Evolutionary conservation across 805 yeast species (phyloP).

Genomic region (Nakazawaea ernobii): DNA sequence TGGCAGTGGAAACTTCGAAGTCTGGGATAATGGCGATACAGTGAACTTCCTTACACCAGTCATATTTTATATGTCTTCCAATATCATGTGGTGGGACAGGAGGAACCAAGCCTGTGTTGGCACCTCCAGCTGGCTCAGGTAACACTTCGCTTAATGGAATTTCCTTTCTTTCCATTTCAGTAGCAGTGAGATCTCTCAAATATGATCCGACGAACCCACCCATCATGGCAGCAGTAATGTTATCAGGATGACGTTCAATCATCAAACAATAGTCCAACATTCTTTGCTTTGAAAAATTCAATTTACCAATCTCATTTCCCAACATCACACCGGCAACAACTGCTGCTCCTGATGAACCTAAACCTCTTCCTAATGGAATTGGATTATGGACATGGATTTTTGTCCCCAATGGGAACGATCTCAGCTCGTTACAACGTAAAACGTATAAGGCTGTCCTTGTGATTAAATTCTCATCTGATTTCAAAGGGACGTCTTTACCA

Average conservation of each 20-base stretch:
- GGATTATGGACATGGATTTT: conserved; percentile 78
- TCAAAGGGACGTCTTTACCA: conserved; percentile 70
- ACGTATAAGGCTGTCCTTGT: conserved; percentile 93
- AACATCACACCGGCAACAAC: conserved; percentile 94
- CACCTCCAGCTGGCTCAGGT: conserved; percentile 70
- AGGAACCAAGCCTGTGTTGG: conserved; percentile 62
- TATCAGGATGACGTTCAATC: conserved; percentile 98
- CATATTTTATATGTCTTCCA: conserved; percentile 84
- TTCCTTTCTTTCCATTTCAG: conserved; percentile 69
- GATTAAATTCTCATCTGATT: conserved; percentile 74
- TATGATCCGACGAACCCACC: conserved; percentile 98
- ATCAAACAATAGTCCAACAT: conserved; percentile 91
- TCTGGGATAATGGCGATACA: conserved; percentile 91
- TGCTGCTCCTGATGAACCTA: conserved; percentile 98
- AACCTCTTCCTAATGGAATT: conserved; percentile 93
- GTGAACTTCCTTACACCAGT: conserved; percentile 74
- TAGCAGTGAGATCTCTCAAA: conserved; percentile 69
- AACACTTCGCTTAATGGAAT: conserved; percentile 82
- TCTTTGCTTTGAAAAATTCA: conserved; percentile 69
- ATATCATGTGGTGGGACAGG: conserved; percentile 80
- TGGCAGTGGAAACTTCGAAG: conserved; percentile 91
- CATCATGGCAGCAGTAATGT: conserved; percentile 97
- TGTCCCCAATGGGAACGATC: conserved; percentile 80
- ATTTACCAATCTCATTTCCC: conserved; percentile 77
- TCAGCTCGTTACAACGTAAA: conserved; percentile 72